Conservation (phyloP, 495 filamentous ascomycete genomes). For the Lasiosphaeris hirsuta region DNA sequence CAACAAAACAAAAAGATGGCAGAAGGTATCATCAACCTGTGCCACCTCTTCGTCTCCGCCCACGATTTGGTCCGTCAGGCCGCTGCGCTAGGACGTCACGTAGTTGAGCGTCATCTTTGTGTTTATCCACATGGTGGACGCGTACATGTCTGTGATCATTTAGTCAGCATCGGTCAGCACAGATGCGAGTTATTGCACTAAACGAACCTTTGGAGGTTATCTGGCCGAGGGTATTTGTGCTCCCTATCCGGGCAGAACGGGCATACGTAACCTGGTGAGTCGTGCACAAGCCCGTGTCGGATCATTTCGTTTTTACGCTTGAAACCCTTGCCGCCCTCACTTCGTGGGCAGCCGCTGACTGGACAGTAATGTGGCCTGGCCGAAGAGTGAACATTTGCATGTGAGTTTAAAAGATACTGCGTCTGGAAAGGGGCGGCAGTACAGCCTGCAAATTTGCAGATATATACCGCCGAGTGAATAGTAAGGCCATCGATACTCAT, state of each 20-base stretch:
- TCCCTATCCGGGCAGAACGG: conserved; percentile 95
- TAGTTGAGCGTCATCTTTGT: conserved; percentile 75
- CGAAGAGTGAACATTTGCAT: conserved; percentile 93
- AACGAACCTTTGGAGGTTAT: conserved; percentile 90
- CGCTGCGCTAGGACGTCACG: conserved; percentile 79
- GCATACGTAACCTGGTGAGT: conserved; percentile 94
- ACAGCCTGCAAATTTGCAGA: conserved; percentile 54
- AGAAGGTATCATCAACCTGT: too few species aligned
- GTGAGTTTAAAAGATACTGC: conserved; percentile 78
- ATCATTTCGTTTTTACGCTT: conserved; percentile 99
- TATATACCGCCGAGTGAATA: conserved; percentile 29
- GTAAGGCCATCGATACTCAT: conserved; percentile 52
- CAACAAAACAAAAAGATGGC: too few species aligned
- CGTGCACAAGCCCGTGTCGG: conserved; percentile 89
- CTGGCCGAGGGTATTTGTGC: conserved; percentile 93
- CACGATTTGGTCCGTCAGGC: conserved; percentile 78
- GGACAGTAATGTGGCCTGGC: conserved; percentile 89
- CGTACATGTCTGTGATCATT: conserved; percentile 66
- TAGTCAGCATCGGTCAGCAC: background rate
- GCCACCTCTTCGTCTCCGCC: conserved; percentile 67
- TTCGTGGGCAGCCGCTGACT: conserved; percentile 72
- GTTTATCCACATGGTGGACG: conserved; percentile 83
- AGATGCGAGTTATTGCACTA: background rate
- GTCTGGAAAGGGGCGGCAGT: conserved; percentile 87
- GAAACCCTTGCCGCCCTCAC: conserved; percentile 86